phyloP scores from a whole-genome alignment of 2,329 filamentous ascomycete genomes.

The Diaporthe vexans region DNA sequence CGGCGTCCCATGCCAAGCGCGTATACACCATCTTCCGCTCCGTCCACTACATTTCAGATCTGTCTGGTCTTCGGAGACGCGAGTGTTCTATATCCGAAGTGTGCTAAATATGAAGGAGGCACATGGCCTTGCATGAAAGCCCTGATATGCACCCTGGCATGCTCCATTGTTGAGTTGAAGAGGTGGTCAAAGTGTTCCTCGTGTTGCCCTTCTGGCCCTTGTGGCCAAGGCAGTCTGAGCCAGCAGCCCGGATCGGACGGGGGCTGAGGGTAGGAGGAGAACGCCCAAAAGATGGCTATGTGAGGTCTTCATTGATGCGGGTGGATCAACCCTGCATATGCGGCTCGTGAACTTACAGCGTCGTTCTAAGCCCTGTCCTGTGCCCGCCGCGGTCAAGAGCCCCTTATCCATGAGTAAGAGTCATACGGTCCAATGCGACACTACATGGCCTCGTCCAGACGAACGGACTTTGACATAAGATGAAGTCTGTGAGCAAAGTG shows the following conservation, averaged over 20 bases:
- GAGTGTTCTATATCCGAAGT: not conserved
- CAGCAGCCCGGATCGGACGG: not conserved
- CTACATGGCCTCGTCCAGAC: not conserved
- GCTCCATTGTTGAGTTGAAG: not conserved
- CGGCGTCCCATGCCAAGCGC: not conserved
- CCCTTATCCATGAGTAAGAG: slow-evolving; percentile 19
- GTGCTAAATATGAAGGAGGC: slow-evolving; percentile 2
- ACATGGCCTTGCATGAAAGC: slow-evolving; percentile 18
- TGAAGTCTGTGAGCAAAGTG: slow-evolving; percentile 9
- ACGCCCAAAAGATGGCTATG: not conserved
- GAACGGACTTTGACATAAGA: not conserved
- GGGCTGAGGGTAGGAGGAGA: slow-evolving; percentile 13
- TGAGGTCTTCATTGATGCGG: not conserved
- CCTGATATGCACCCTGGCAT: not conserved
- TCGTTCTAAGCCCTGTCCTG: not conserved
- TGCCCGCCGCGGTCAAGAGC: not conserved
- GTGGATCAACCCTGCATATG: slow-evolving; percentile 9
- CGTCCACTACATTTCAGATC: not conserved
- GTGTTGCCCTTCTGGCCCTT: not conserved
- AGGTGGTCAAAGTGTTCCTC: slow-evolving; percentile 22
- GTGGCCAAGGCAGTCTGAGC: not conserved
- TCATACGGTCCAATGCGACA: slow-evolving; percentile 9
- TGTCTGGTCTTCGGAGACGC: not conserved
- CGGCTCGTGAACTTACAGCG: slow-evolving; percentile 18
- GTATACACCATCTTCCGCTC: slow-evolving; percentile 20